A percentile compares a stretch with the other conserved stretches of the same genome.
Conservation (phyloP, 257 asterid genomes). For the Euphrasia confusa region DNA sequence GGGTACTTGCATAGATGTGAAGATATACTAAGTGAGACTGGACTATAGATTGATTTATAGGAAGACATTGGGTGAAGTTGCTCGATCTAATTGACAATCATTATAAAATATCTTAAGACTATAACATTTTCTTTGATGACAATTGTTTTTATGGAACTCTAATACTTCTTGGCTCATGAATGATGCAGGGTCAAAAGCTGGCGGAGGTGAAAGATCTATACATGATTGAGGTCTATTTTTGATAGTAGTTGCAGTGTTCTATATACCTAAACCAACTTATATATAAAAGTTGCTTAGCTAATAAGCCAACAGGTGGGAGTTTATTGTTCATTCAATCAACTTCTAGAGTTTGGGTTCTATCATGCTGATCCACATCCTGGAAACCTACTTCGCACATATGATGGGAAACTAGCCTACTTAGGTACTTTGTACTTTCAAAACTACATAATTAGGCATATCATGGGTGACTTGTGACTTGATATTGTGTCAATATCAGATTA, state of each 20-base stretch:
- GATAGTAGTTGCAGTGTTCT: slow-evolving; percentile 21
- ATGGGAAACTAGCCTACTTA: slow-evolving; percentile 92
- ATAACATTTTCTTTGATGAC: slow-evolving; percentile 15
- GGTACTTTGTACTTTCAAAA: slow-evolving; percentile 42
- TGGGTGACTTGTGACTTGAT: slow-evolving; percentile 17
- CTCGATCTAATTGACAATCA: slow-evolving; percentile 11
- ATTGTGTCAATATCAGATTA: slow-evolving; percentile 19
- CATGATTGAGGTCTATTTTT: slow-evolving; percentile 74
- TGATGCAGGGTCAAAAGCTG: slow-evolving; percentile 80
- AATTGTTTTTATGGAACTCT: slow-evolving; percentile 10
- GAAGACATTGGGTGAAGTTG: slow-evolving; percentile 10
- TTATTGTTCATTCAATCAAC: slow-evolving; percentile 97
- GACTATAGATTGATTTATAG: slow-evolving; percentile 7
- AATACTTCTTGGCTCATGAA: slow-evolving; percentile 5
- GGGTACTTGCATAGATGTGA: slow-evolving; percentile 15
- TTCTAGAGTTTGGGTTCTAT: slow-evolving; percentile 88
- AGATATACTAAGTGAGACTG: not conserved
- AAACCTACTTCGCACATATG: slow-evolving; percentile 83
- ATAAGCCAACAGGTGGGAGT: slow-evolving; percentile 73
- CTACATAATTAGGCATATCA: slow-evolving; percentile 22
- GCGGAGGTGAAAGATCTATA: slow-evolving; percentile 81
- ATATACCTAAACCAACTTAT: slow-evolving; percentile 11
- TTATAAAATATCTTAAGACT: not conserved
- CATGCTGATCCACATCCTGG: slow-evolving; percentile 99
- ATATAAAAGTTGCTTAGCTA: slow-evolving; percentile 16